Base-by-base conservation (phyloP, 441 rosid species). In the Melianthus villosus region DNA sequence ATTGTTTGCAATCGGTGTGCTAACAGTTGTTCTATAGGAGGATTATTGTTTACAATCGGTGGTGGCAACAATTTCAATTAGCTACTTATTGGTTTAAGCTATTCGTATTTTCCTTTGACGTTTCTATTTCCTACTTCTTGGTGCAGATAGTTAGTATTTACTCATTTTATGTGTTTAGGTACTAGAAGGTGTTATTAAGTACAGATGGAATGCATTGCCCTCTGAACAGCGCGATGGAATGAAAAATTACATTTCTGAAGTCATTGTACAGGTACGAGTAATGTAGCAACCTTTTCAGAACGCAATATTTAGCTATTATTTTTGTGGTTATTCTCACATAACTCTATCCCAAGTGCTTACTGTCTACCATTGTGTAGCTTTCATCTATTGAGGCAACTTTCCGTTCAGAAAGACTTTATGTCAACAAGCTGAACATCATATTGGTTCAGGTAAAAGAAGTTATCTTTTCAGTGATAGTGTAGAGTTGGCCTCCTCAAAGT, bases 391-490 rank as follows among this genome's bases (percentile, higher is more conserved):
- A 86, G 64, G 65, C 78, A 4, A 82, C 99, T 45, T 81, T 92
- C 52, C 76, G 94, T 41, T 19, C 51, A 39, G 99, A 92, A 61
- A 77, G 79, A 73, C 69, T 92, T 32, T 92, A 92, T 60, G 91
- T 92, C 40, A 92, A 80, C 81, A 92, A 92, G 65, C 67, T 92
- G 23, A 82, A 92, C 62, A 64, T 92, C 50, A 92, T 81, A 63
- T 59, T 92, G 68, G 97, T 92, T 54, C 97, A 92, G 99, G 99
- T 92, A 75, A n/a, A n/a, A n/a, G n/a, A n/a, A n/a, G n/a, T n/a
- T n/a, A n/a, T n/a, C n/a, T n/a, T n/a, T n/a, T n/a, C n/a, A n/a
- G n/a, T n/a, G n/a, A n/a, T n/a, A n/a, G n/a, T n/a, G n/a, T n/a
- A n/a, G n/a, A n/a, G n/a, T 33, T 35, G 20, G 10, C 9, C 32